Percentiles rank a stretch among this genome's conserved stretches.
These are phyloP conservation scores for Misopates orontium DNA, from an alignment of 257 asterid species.

Conservation along the genomic window DNA sequence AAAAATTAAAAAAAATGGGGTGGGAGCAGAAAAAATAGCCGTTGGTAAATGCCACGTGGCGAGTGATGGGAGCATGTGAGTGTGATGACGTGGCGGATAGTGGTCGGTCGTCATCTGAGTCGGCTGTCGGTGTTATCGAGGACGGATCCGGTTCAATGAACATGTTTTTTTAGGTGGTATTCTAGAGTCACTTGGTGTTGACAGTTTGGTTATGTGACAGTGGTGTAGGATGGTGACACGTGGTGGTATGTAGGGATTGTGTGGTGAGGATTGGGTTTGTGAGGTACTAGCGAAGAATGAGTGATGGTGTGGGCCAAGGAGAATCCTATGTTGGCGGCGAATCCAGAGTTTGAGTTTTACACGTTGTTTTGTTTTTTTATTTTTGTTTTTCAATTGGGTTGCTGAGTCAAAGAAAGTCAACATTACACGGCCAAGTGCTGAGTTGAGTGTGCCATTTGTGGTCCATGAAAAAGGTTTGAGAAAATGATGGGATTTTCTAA, in stretches of 20 bases:
- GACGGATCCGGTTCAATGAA: not conserved
- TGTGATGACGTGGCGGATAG: conserved; percentile 5
- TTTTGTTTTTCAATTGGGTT: too few relatives aligned
- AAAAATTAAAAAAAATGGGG: not conserved
- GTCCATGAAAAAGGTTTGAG: too few relatives aligned
- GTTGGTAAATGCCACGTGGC: conserved; percentile 11
- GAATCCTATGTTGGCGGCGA: not conserved
- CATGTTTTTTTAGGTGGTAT: not conserved
- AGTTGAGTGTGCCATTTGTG: too few relatives aligned
- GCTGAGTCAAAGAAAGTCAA: too few relatives aligned
- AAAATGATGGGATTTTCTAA: too few relatives aligned
- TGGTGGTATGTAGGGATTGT: not conserved
- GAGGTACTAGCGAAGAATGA: not conserved
- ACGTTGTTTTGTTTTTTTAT: not conserved
- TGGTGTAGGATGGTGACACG: not conserved
- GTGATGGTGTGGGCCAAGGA: not conserved
- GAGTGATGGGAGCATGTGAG: not conserved
- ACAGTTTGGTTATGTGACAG: not conserved
- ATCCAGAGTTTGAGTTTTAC: not conserved
- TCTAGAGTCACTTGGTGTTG: not conserved
- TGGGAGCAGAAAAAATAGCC: conserved; percentile 13
- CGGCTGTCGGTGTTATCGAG: conserved; percentile 6
- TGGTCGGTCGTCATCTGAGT: not conserved
- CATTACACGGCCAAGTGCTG: too few relatives aligned
- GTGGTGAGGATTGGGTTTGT: not conserved